Conservation (phyloP, 2,329 filamentous ascomycete species). For the Colletotrichum costaricense region DNA sequence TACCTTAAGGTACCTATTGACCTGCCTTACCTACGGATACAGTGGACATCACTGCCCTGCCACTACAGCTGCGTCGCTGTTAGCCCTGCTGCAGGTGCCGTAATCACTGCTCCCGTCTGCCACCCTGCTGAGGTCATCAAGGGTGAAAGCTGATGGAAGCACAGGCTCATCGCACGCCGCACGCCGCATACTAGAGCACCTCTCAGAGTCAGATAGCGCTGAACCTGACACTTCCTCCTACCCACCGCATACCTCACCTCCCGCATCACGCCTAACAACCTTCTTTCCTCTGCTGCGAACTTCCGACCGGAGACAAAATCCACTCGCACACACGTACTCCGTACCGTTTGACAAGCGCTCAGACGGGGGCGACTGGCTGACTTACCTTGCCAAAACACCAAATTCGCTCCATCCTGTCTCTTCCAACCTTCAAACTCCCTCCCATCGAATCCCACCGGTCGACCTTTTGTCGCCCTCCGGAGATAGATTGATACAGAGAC, state of each 20-base stretch:
- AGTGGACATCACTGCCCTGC: background rate
- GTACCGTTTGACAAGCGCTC: slow-evolving; percentile 36
- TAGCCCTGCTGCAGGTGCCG: background rate
- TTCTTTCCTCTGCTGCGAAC: slow-evolving; percentile 22
- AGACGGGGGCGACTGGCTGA: slow-evolving; percentile 19
- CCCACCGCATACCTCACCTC: slow-evolving; percentile 20
- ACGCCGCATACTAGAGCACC: background rate
- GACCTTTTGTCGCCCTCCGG: slow-evolving; percentile 6
- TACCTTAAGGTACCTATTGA: background rate
- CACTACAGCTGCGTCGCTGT: background rate
- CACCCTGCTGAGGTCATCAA: background rate
- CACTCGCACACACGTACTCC: slow-evolving; percentile 27
- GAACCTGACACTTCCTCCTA: slow-evolving; percentile 3
- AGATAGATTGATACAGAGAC: background rate
- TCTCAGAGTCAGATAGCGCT: background rate
- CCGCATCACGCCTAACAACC: slow-evolving; percentile 21
- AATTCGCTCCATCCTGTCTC: slow-evolving; percentile 25
- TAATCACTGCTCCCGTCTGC: background rate
- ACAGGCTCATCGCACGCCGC: background rate
- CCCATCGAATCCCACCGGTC: slow-evolving; percentile 10
- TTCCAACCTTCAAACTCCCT: slow-evolving; percentile 12
- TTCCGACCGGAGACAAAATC: slow-evolving; percentile 27
- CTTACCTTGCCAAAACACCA: slow-evolving; percentile 34
- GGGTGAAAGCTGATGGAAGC: background rate
- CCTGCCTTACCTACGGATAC: background rate